These are phyloP conservation scores for Orobanche coerulescens DNA, from an alignment of 257 asterid genomes.

Conservation along the genomic window DNA sequence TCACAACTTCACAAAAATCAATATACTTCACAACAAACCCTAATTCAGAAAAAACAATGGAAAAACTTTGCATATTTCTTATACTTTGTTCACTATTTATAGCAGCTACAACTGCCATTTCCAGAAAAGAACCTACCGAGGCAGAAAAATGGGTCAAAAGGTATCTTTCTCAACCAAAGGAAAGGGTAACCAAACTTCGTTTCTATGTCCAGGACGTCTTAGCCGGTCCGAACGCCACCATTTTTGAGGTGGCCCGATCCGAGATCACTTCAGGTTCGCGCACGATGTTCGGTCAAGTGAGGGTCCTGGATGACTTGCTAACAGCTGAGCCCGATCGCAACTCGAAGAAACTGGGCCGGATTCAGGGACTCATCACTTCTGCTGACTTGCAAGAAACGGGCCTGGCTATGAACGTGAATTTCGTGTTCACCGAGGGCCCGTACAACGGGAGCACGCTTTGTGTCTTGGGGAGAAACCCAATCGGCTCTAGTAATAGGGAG, in stretches of 20 bases:
- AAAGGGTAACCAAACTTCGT: slow-evolving; percentile 11
- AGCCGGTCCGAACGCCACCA: slow-evolving; percentile 26
- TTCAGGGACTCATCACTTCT: slow-evolving; percentile 21
- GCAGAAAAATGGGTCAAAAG: slow-evolving; percentile 22
- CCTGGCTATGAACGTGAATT: slow-evolving; percentile 22
- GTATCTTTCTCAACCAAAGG: background rate
- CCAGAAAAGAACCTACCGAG: background rate
- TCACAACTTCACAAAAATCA: too few relatives aligned
- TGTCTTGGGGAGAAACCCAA: slow-evolving; percentile 22
- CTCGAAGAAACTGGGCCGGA: slow-evolving; percentile 23
- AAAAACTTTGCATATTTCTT: background rate
- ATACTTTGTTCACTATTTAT: background rate
- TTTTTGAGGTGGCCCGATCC: slow-evolving; percentile 30
- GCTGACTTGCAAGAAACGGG: slow-evolving; percentile 16
- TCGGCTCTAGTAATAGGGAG: slow-evolving; percentile 14
- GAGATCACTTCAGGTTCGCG: background rate
- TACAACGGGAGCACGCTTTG: slow-evolving; percentile 24
- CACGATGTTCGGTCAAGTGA: slow-evolving; percentile 21
- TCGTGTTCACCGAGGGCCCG: slow-evolving; percentile 18
- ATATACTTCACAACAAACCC: too few relatives aligned
- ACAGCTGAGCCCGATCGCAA: slow-evolving; percentile 21
- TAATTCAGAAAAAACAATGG: too few relatives aligned
- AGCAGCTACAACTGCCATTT: background rate
- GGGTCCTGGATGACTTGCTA: slow-evolving; percentile 26
- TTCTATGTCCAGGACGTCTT: slow-evolving; percentile 24